Evolutionary conservation across 441 rosid genomes (phyloP).

Genomic region (Euphorbia schlechtendalii): DNA sequence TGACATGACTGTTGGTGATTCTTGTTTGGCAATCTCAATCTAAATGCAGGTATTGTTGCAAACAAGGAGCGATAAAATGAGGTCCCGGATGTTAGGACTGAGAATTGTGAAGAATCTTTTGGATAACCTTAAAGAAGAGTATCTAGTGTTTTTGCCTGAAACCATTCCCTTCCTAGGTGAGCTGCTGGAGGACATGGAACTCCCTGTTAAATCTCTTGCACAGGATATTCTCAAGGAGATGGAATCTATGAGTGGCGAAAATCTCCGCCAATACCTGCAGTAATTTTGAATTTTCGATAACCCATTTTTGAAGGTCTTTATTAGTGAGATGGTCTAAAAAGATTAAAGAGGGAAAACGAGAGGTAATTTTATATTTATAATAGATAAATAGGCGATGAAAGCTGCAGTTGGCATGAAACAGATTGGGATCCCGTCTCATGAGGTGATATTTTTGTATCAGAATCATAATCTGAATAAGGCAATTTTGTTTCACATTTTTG

Average conservation of each 20-base stretch:
- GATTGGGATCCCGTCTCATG: not conserved
- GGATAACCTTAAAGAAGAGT: conserved; percentile 86
- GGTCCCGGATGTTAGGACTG: conserved; percentile 69
- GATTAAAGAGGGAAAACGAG: conserved; percentile 12
- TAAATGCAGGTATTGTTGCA: conserved; percentile 72
- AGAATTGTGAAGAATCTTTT: conserved; percentile 67
- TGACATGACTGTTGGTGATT: not conserved
- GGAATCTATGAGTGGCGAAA: conserved; percentile 93
- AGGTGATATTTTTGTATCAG: not conserved
- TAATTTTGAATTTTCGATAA: conserved; percentile 20
- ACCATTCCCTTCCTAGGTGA: conserved; percentile 92
- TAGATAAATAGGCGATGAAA: conserved; percentile 10
- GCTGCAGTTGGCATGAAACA: not conserved
- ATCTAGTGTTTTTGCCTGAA: conserved; percentile 68
- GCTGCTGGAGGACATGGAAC: conserved; percentile 79
- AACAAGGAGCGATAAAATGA: conserved; percentile 74
- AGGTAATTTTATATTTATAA: conserved; percentile 9
- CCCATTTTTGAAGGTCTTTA: not conserved
- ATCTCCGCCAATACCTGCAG: conserved; percentile 52
- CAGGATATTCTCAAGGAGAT: conserved; percentile 83
- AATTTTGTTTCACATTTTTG: not conserved
- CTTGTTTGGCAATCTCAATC: not conserved
- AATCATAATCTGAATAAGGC: not conserved
- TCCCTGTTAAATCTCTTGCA: conserved; percentile 71
- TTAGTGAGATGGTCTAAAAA: not conserved